Base-by-base conservation (phyloP, 768 basidiomycete genomes). In the Termitomyces sp. region DNA sequence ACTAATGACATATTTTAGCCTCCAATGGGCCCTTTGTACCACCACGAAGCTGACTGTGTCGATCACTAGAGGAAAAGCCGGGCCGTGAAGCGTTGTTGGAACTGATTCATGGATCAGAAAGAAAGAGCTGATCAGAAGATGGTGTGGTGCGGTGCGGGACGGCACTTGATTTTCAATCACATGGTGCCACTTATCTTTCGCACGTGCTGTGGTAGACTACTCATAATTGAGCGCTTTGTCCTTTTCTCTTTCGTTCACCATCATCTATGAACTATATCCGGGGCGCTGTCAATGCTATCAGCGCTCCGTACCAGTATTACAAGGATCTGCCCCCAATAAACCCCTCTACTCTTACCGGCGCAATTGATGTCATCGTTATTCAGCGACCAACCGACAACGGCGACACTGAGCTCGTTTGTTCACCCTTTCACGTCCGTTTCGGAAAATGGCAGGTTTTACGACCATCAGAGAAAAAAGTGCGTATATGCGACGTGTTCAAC, bases 291-390 rank as follows among this genome's bases (percentile, higher is more conserved):
- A 88, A 76, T 66, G 89, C 88, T 41, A 89, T 92, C 68, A 88
- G 85, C 70, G 91, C 88, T 12, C 89, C 90, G 14, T 91, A 91
- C 68, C 88, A 90, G 59, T 94, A 93, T 75, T 94, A 94, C 79
- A 89, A 85, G 70, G 91, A 91, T 56, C 73, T 86, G n/a, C 79
- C 82, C 2, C 82, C 82, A 41, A 91, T 97, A 60, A 99, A 99
- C 65, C 94, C 97, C 0, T 88, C 96, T 0, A 99, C 97, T 0
- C 83, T 99, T 56, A 97, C 95, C 4, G 96, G 97, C 44, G 97
- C 97, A 43, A 97, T 98, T 80, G 96, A 99, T 79, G 92, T 99
- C 72, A 94, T 99, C 66, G 96, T 98, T 62, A 84, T 99, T 46
- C 84, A 88, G 60, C 83, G 88, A 46, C 85, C 83, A 23, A 74